Conservation (phyloP, 192 early-diverging fungal genomes). For the Allomyces macrogynus region DNA sequence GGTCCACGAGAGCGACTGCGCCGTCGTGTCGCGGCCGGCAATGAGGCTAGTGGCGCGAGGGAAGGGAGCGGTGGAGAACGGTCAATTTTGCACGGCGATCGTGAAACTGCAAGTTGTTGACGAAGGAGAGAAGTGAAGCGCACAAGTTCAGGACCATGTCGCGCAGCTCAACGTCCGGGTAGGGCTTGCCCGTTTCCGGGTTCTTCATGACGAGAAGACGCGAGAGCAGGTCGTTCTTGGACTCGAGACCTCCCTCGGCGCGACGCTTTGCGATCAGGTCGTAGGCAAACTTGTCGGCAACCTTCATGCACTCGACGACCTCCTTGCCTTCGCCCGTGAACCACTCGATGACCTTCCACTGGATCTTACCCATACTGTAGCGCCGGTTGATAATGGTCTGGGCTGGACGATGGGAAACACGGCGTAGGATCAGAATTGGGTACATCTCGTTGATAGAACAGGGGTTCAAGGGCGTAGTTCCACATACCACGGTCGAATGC, state of each 20-base stretch:
- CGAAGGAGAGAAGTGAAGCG: neutral
- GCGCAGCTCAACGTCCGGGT: slow-evolving; percentile 15
- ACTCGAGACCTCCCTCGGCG: slow-evolving; percentile 4
- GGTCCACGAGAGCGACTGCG: slow-evolving; percentile 34
- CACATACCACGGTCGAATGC: slow-evolving; percentile 18
- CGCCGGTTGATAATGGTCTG: slow-evolving; percentile 14
- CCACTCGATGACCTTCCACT: slow-evolving; percentile 15
- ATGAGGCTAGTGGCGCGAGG: neutral
- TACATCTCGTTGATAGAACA: too few species aligned
- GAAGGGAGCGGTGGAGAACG: slow-evolving; percentile 3
- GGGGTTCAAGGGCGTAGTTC: too few species aligned
- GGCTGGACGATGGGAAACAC: slow-evolving; percentile 2
- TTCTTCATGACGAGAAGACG: slow-evolving; percentile 20
- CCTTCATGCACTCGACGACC: slow-evolving; percentile 7
- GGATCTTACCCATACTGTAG: slow-evolving; percentile 7
- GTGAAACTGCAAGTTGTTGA: neutral
- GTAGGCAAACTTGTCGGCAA: slow-evolving; percentile 12
- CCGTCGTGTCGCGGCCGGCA: slow-evolving; percentile 34
- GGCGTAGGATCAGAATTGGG: too few species aligned
- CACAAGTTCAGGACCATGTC: slow-evolving; percentile 26
- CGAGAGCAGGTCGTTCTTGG: slow-evolving; percentile 16
- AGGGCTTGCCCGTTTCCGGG: slow-evolving; percentile 14
- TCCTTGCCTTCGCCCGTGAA: slow-evolving; percentile 3
- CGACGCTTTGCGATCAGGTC: slow-evolving; percentile 12
- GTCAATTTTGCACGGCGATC: neutral